Evolutionary conservation across 139 green algal species (phyloP), one percentile per base, ranked within the genome.

Genomic region (Picochlorum sp.): DNA sequence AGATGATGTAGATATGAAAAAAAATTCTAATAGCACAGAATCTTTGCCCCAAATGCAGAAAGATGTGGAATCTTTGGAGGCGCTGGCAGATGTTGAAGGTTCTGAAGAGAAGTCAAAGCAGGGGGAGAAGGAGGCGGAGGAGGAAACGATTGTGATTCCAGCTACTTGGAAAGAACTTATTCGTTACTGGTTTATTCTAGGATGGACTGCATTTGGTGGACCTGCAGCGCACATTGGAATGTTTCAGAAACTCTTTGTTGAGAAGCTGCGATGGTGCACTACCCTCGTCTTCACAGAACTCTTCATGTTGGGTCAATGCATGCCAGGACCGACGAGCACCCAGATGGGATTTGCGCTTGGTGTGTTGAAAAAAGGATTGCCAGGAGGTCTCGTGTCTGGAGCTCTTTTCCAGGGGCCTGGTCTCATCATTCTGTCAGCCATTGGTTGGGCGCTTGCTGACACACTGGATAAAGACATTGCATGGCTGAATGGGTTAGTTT

Each of bases 331-430:
- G 47, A 91, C 89, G 15, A 90, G 80, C 45, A 97, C 90, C 64
- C 84, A 77, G 56, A 75, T 80, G 65, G 45, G 49, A 34, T 78
- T 78, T 67, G 58, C 60, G 6, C 37, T 78, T 2, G 65, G 65
- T 32, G 58, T 49, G 30, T 69, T 89, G 26, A 91, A 95, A 71
- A 86, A 86, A 60, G 91, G 91, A 18, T 69, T 88, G 1, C 23
- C 74, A 61, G 84, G 84, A 26, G 85, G 85, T 45, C 70, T 91
- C 34, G 54, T 94, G 21, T 80, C 75, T 15, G 87, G 77, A 11
- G 74, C 84, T 2, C 82, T 97, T 62, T 97, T 97, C 77, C 88
- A 95, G 75, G 88, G 89, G 64, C 91, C 91, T 1, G 90, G 87
- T 26, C 69, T 90, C 6, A 10, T 95, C 64, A 82, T 95, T 30